These are phyloP conservation scores for Nemania abortiva DNA, from an alignment of 2,329 filamentous ascomycete genomes.

Conservation along the genomic window DNA sequence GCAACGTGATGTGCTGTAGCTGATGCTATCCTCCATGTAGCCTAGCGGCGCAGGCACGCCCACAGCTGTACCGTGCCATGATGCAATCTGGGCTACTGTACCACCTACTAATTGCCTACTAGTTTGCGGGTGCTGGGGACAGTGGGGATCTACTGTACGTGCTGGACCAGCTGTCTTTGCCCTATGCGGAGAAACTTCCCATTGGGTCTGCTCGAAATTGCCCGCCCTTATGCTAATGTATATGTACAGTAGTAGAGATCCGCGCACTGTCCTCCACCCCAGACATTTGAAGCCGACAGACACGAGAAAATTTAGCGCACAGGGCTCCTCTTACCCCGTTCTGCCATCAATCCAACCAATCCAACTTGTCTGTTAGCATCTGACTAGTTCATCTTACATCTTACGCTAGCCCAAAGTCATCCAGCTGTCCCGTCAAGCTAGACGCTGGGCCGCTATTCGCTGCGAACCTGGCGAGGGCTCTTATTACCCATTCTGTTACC, in stretches of 20 bases:
- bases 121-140: background rate
- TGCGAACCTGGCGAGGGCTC: background rate
- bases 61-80: background rate
- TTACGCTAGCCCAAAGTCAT: conserved; percentile 22
- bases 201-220: conserved; percentile 7
- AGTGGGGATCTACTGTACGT: background rate
- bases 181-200: conserved; percentile 2
- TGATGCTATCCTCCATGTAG: background rate
- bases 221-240: background rate
- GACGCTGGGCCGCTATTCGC: conserved; percentile 22
- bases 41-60: background rate
- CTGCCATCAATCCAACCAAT: conserved; percentile 7
- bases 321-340: conserved; percentile 5
- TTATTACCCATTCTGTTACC: conserved; percentile 23
- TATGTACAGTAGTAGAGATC: background rate
- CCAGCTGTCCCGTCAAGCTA: conserved; percentile 4
- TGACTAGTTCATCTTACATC: conserved; percentile 13
- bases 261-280: background rate
- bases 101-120: background rate
- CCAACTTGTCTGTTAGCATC: conserved; percentile 4
- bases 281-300: conserved; percentile 1
- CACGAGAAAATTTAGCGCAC: conserved; percentile 25
- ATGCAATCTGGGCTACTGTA: background rate
- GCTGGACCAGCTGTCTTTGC: background rate
- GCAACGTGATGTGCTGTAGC: conserved; percentile 27